Conservation (phyloP, 805 yeast species). For the Zygoascus tannicola region DNA sequence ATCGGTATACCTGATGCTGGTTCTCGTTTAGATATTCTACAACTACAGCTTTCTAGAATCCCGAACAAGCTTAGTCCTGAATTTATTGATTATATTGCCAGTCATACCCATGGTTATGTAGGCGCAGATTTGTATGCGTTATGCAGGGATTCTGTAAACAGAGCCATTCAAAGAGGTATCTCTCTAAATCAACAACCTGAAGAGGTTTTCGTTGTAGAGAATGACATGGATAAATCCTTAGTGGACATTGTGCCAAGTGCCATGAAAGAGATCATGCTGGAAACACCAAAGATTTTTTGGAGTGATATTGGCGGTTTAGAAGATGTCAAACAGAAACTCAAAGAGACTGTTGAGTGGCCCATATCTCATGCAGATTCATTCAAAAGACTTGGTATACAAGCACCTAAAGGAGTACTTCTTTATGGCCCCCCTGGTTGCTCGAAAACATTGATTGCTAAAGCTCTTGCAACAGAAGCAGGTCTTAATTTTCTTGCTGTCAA, state of each 20-base stretch:
- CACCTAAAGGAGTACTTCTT: constrained; percentile 87
- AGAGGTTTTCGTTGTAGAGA: constrained; percentile 38
- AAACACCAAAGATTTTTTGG: constrained; percentile 92
- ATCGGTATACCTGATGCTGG: constrained; percentile 85
- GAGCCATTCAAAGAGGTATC: constrained; percentile 59
- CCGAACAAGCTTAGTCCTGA: constrained; percentile 44
- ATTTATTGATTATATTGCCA: constrained; percentile 55
- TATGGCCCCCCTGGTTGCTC: constrained; percentile 99
- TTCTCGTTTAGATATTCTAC: constrained; percentile 65
- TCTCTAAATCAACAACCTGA: constrained; percentile 15
- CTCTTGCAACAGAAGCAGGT: constrained; percentile 94
- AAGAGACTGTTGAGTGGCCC: constrained; percentile 89
- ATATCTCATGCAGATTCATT: constrained; percentile 74
- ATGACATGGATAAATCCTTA: constrained; percentile 64
- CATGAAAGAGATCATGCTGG: constrained; percentile 90
- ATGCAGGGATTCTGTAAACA: constrained; percentile 81
- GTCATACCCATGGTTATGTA: constrained; percentile 90
- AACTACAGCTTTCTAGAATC: constrained; percentile 51
- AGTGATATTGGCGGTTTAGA: constrained; percentile 94
- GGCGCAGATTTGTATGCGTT: constrained; percentile 92
- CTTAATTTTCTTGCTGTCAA: constrained; percentile 88
- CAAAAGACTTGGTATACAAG: constrained; percentile 63
- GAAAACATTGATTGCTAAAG: constrained; percentile 93
- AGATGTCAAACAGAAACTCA: constrained; percentile 65
- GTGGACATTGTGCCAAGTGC: constrained; percentile 88